Evolutionary conservation across 345 rosid genomes (phyloP).

Genomic region (Stellera chamaejasme): DNA sequence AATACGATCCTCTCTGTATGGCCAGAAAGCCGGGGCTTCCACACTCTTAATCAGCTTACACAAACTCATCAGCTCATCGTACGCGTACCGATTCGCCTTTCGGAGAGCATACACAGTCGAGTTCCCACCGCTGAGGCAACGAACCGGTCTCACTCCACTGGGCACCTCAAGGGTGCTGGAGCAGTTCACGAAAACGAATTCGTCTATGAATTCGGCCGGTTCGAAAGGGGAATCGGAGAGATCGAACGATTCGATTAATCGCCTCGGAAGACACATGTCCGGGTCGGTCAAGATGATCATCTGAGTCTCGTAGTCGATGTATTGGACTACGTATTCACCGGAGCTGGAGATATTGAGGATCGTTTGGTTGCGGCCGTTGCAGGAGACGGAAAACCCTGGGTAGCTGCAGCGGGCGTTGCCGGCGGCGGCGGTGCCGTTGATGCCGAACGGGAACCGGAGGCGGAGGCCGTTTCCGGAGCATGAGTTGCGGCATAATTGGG

Average conservation of each 20-base stretch:
- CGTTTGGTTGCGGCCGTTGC: conserved; percentile 15
- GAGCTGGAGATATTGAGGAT: conserved; percentile 23
- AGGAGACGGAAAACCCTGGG: conserved; percentile 36
- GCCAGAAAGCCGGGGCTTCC: conserved; percentile 19
- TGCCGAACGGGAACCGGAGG: conserved; percentile 38
- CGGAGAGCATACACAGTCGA: conserved; percentile 16
- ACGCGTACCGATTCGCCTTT: background rate
- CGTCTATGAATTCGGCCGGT: accelerated
- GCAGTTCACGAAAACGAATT: conserved; percentile 34
- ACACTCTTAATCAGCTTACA: conserved; percentile 16
- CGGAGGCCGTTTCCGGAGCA: background rate
- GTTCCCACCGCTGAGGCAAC: conserved; percentile 31
- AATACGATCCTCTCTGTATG: background rate
- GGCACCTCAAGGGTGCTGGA: background rate
- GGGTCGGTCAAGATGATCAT: conserved; percentile 28
- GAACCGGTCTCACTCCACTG: background rate
- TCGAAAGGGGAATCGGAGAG: conserved; percentile 26
- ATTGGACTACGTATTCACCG: conserved; percentile 29
- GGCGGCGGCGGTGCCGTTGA: background rate
- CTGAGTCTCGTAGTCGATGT: conserved; percentile 32
- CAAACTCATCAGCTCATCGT: background rate
- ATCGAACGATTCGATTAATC: conserved; percentile 20
- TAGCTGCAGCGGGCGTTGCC: conserved; percentile 18
- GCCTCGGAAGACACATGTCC: conserved; percentile 23
- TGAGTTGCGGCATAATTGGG: conserved; percentile 7